Evolutionary conservation across 352 stramenopile species (phyloP).

Genomic region (Pythium plurisporium): DNA sequence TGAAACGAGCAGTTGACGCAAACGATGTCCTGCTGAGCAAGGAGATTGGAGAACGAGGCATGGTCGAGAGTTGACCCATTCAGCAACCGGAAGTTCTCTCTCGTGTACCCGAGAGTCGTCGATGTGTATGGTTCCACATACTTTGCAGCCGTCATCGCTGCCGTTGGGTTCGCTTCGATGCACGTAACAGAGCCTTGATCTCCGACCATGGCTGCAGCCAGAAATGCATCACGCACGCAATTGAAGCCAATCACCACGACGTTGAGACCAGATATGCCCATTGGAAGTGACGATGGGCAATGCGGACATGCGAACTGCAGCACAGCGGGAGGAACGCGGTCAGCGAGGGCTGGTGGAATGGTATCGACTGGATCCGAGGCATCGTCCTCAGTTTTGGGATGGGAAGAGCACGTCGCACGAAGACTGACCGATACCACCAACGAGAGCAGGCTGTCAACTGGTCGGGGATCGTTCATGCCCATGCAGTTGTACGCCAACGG

Average conservation of each 20-base stretch:
- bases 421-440: neutral
- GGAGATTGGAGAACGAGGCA: neutral
- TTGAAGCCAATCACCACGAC: slow-evolving; percentile 40
- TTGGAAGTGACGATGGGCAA: slow-evolving; percentile 12
- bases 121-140: slow-evolving; percentile 3
- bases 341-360: neutral
- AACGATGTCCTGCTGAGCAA: slow-evolving; percentile 22
- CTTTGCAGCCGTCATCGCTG: neutral
- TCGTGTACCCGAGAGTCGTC: slow-evolving; percentile 23
- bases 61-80: neutral
- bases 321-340: slow-evolving; percentile 23
- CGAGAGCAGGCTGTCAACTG: neutral
- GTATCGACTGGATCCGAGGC: neutral
- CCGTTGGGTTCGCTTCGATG: slow-evolving; percentile 29
- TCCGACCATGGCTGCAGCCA: slow-evolving; percentile 36
- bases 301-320: slow-evolving; percentile 23
- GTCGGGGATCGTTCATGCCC: neutral
- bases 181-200: slow-evolving; percentile 35
- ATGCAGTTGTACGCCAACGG: neutral
- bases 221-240: slow-evolving; percentile 43
- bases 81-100: slow-evolving; percentile 30
- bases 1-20: slow-evolving; percentile 53
- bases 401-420: neutral
- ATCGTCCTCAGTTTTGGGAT: neutral
- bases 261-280: slow-evolving; percentile 31